phyloP scores from a whole-genome alignment of 2,329 filamentous ascomycete species.

The Ascochyta viciae-villosae region DNA sequence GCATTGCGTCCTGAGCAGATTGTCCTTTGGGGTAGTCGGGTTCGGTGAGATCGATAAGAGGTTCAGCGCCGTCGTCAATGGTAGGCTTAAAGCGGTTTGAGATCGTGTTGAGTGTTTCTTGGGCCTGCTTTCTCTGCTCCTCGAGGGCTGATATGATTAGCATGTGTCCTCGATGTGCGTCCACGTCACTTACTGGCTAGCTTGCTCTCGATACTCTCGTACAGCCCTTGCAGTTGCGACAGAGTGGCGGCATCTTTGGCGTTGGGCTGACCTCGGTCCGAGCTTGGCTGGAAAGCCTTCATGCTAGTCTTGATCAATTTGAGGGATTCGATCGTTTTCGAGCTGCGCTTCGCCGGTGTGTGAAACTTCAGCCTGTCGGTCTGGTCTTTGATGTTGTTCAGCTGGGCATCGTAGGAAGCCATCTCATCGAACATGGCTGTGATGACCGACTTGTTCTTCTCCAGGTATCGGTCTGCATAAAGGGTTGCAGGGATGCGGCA shows the following conservation, averaged over 20 bases:
- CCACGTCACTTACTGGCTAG: conserved; percentile 33
- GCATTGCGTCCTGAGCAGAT: conserved; percentile 30
- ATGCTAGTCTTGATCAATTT: conserved; percentile 50
- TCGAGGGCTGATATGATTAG: conserved; percentile 51
- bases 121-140: conserved; percentile 50
- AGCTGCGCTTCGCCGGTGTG: conserved; percentile 33
- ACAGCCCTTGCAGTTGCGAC: conserved; percentile 37
- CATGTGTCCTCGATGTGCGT: too few species aligned
- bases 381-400: conserved; percentile 44
- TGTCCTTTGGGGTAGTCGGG: conserved; percentile 27
- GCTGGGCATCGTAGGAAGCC: conserved; percentile 36
- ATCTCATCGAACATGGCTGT: conserved; percentile 56
- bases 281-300: conserved; percentile 38
- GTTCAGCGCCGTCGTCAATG: conserved; percentile 41
- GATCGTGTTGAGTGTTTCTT: conserved; percentile 52
- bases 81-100: conserved; percentile 57
- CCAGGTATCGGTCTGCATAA: conserved; percentile 67
- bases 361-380: conserved; percentile 48
- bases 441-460: conserved; percentile 57
- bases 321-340: conserved; percentile 44
- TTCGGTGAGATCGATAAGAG: conserved; percentile 36
- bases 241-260: conserved; percentile 32
- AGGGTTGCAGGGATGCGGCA: conserved; percentile 62
- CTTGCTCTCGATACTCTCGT: conserved; percentile 43
- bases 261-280: conserved; percentile 18